A percentile compares a stretch with the other conserved stretches of the same genome.
Evolutionary conservation across 805 yeast species (phyloP).

Genomic region (Yamadazyma olivae): DNA sequence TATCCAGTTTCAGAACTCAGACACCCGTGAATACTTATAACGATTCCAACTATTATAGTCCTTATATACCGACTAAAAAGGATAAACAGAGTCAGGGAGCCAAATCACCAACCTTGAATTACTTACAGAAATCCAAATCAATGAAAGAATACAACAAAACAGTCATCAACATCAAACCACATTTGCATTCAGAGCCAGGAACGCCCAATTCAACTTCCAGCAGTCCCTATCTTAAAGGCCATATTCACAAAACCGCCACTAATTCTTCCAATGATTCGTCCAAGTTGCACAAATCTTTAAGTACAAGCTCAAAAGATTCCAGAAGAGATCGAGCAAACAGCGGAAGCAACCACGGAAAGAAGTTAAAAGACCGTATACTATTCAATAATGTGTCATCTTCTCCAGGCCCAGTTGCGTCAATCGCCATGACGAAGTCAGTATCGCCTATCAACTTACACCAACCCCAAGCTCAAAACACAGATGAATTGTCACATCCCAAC

Average conservation of each 20-base stretch:
- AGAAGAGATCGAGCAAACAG: slow-evolving; percentile 5
- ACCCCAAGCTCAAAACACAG: slow-evolving; percentile 6
- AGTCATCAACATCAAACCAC: slow-evolving; percentile 8
- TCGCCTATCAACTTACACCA: slow-evolving; percentile 7
- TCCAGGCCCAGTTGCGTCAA: neutral
- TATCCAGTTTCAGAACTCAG: slow-evolving; percentile 6
- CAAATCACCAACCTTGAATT: slow-evolving; percentile 4
- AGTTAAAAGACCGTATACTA: slow-evolving; percentile 2
- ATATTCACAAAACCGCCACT: slow-evolving; percentile 7
- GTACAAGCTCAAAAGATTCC: slow-evolving; percentile 10
- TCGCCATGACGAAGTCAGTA: no score
- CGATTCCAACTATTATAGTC: slow-evolving; percentile 11
- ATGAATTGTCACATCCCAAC: neutral
- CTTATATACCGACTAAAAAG: slow-evolving; percentile 9
- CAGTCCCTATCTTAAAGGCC: slow-evolving; percentile 4
- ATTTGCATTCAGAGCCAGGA: slow-evolving; percentile 10
- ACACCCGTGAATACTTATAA: slow-evolving; percentile 9
- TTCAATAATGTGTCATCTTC: slow-evolving; percentile 1
- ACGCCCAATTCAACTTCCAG: slow-evolving; percentile 8
- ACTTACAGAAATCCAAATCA: slow-evolving; percentile 4
- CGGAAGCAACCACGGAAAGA: neutral
- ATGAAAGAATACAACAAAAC: slow-evolving; percentile 2
- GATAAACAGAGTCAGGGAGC: neutral
- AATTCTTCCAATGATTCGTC: slow-evolving; percentile 13
- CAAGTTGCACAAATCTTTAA: slow-evolving; percentile 5